These are phyloP conservation scores for Acanthamoeba sp. DNA, from an alignment of 208 protist species.

Conservation along the genomic window DNA sequence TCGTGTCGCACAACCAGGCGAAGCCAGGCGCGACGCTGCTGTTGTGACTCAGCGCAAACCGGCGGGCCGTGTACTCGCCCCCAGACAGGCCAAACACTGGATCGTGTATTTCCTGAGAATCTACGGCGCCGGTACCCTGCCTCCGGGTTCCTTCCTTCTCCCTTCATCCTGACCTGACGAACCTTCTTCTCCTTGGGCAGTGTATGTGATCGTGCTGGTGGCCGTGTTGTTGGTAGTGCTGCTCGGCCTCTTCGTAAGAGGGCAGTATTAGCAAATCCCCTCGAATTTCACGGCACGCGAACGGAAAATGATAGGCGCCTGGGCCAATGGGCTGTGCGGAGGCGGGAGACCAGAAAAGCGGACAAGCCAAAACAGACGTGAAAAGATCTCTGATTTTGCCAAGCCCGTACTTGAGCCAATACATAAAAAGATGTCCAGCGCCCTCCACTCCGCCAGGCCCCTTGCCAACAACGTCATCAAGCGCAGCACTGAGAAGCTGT, in stretches of 20 bases:
- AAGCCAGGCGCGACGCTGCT: not conserved
- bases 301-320: not conserved
- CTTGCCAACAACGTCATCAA: not conserved
- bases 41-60: not conserved
- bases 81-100: not conserved
- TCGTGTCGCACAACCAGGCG: not conserved
- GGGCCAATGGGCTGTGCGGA: not conserved
- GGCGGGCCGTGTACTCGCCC: not conserved
- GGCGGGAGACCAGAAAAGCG: not conserved
- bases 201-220: constrained; percentile 29
- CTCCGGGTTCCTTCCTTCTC: not conserved
- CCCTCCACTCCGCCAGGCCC: constrained; percentile 41
- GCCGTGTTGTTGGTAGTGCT: not conserved
- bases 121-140: not conserved
- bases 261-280: not conserved
- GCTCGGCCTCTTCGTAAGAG: not conserved
- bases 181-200: not conserved
- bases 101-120: constrained; percentile 8
- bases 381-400: not conserved
- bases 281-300: not conserved
- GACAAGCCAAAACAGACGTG: not conserved
- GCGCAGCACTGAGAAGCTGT: constrained; percentile 55
- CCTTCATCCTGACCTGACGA: not conserved
- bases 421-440: not conserved
- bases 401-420: not conserved